phyloP scores from a whole-genome alignment of 176 grass and related monocot species.

The Juncus effusus region DNA sequence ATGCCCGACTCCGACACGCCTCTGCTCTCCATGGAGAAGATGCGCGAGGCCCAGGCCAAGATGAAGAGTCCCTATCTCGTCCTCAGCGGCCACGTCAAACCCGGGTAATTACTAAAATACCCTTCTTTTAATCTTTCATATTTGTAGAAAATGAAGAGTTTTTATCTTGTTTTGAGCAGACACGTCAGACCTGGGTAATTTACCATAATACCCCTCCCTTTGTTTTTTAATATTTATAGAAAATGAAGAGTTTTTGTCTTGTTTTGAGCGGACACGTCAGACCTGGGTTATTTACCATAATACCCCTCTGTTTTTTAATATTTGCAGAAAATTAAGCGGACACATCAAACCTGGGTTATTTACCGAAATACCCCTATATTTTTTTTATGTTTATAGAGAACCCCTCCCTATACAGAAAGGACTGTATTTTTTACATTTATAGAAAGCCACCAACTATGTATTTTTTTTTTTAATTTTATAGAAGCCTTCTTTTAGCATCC shows the following conservation, averaged over 20 bases:
- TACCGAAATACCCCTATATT: no score
- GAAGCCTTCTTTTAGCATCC: no score
- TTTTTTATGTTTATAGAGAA: no score
- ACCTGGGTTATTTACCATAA: neutral
- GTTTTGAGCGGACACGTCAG: neutral
- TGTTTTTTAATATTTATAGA: neutral
- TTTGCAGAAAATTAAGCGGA: neutral
- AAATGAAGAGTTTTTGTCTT: neutral
- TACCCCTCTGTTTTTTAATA: neutral
- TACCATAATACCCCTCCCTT: neutral
- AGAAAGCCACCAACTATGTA: no score
- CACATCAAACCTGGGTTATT: neutral
- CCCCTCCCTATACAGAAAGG: no score
- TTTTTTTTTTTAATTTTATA: no score
- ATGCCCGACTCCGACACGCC: constrained; percentile 84
- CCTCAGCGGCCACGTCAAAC: constrained; percentile 75
- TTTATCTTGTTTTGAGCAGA: neutral
- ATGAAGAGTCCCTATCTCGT: constrained; percentile 75
- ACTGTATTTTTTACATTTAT: no score
- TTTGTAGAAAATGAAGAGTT: neutral
- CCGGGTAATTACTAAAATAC: constrained; percentile 42
- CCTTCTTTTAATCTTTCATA: neutral
- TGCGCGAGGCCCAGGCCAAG: constrained; percentile 78
- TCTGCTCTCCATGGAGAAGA: constrained; percentile 70
- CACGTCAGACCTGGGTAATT: neutral